Base-by-base conservation (phyloP, 306 rosid species). In the Vicia villosa region DNA sequence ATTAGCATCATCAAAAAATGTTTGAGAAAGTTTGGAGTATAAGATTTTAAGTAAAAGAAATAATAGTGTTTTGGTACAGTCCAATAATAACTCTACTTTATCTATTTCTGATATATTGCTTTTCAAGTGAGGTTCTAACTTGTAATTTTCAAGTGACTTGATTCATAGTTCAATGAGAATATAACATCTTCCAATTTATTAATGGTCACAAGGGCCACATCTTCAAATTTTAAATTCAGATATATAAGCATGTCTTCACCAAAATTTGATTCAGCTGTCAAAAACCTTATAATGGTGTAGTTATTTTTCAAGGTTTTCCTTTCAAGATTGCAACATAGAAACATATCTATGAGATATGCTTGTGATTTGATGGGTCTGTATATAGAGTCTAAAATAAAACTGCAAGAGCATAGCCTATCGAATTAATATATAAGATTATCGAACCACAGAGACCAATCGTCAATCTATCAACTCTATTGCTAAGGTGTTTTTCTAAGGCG, bases 1-100 rank as follows among this genome's bases (percentile, higher is more conserved):
- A n/a, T n/a, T n/a, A n/a, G n/a, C n/a, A n/a, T n/a, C n/a, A n/a
- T 93, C 89, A 9, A 93, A 86, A 88, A 93, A 93, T 54, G 96
- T 83, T 75, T 68, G 94, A 45, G 98, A 96, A 47, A 87, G 93
- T 82, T 84, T 90, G 32, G 96, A 96, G 56, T 81, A 82, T 81
- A 77, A 85, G 55, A 77, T 68, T 82, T 88, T 93, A 55, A 93
- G 84, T 56, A 77, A 78, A 58, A 80, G 91, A n/a, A n/a, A n/a
- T 14, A 81, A 19, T 65, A 93, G 90, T 55, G 82, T 55, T 80
- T 85, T 83, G 2, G 97, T 94, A 34, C 83, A 89, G 21, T 81
- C 84, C 50, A 73, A 59, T n/a, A n/a, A n/a, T n/a, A n/a, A n/a
- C n/a, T n/a, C n/a, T n/a, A n/a, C n/a, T n/a, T n/a, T n/a, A n/a